A percentile compares a stretch with the other conserved stretches of the same genome.
Conservation (phyloP, 306 rosid genomes). For the Rubus parviflorus region DNA sequence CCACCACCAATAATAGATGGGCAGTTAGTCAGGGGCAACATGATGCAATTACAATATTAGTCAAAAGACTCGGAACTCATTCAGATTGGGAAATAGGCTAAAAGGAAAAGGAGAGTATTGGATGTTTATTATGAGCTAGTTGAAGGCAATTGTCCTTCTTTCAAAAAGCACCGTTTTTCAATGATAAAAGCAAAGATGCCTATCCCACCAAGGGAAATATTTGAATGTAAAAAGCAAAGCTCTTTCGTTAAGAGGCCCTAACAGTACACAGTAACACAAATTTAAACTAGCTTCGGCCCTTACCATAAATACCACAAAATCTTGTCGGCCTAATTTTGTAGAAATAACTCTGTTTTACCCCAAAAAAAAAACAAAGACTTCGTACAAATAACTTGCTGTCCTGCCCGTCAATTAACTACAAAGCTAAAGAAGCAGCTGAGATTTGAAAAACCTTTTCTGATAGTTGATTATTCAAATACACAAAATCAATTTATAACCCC, state of each 20-base stretch:
- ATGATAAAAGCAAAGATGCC: constrained; percentile 16
- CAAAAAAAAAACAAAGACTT: not conserved
- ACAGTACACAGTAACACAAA: not conserved
- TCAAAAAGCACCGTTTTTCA: not conserved
- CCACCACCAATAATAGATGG: constrained; percentile 29
- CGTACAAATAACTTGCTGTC: not conserved
- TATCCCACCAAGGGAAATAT: constrained; percentile 11
- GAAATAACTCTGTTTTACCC: not conserved
- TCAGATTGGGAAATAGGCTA: constrained; percentile 8
- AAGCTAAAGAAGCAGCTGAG: not conserved
- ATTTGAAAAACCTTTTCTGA: not conserved
- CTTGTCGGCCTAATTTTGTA: not conserved
- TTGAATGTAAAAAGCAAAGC: not conserved
- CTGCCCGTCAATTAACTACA: not conserved
- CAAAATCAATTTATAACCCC: not conserved
- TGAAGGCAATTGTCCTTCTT: not conserved
- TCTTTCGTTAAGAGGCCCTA: not conserved
- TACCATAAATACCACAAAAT: not conserved
- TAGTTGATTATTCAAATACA: not conserved
- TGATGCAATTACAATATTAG: constrained; percentile 21
- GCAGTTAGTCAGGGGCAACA: constrained; percentile 30
- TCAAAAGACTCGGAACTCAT: constrained; percentile 16
- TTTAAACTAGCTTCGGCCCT: not conserved
- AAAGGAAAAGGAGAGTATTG: constrained; percentile 1
- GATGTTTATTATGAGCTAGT: not conserved